phyloP scores from a whole-genome alignment of 257 asterid species.

The Forsythia viridissima region DNA sequence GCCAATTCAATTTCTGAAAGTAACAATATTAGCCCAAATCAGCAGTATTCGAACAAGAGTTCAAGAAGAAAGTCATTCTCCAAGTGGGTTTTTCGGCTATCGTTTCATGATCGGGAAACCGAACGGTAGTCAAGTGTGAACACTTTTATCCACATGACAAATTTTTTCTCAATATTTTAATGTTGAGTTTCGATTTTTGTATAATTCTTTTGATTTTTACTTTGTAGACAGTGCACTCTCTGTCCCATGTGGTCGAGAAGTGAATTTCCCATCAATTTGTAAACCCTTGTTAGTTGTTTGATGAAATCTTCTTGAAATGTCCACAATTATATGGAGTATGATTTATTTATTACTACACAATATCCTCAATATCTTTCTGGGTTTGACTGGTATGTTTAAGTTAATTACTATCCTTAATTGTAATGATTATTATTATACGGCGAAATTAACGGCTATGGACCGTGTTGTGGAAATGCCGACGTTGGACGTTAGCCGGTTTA shows the following conservation, averaged over 20 bases:
- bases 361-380: not conserved
- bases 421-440: constrained; percentile 2
- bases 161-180: constrained; percentile 31
- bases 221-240: constrained; percentile 44
- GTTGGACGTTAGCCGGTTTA: constrained; percentile 30
- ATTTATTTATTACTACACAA: not conserved
- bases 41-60: constrained; percentile 29
- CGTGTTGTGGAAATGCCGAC: constrained; percentile 28
- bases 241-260: constrained; percentile 61
- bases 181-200: constrained; percentile 34
- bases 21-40: not conserved
- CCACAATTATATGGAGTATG: not conserved
- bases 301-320: constrained; percentile 18
- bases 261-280: constrained; percentile 34
- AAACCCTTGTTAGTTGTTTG: constrained; percentile 7
- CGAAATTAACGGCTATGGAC: constrained; percentile 31
- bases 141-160: not conserved
- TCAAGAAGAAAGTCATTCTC: constrained; percentile 44
- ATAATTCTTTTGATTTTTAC: constrained; percentile 1
- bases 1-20: constrained; percentile 14
- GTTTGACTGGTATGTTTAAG: not conserved
- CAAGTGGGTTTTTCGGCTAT: constrained; percentile 63
- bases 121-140: constrained; percentile 45
- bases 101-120: constrained; percentile 53
- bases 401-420: not conserved